These are phyloP conservation scores for Danielia reshetovae DNA, from an alignment of 805 yeast genomes.

Conservation along the genomic window DNA sequence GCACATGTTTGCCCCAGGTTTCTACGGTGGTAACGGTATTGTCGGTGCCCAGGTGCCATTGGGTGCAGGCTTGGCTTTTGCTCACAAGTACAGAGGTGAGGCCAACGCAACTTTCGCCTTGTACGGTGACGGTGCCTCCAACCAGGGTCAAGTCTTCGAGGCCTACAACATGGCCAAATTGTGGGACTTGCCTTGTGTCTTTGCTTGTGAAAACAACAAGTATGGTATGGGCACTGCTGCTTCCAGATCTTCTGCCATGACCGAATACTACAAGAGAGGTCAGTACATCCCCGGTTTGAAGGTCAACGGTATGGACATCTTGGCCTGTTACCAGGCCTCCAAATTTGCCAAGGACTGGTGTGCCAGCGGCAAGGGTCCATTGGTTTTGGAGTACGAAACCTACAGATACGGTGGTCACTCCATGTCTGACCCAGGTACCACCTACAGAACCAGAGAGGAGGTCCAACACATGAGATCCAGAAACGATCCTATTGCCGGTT, in stretches of 20 bases:
- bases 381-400: slow-evolving; percentile 95
- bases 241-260: slow-evolving; percentile 91
- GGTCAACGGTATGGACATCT: slow-evolving; percentile 97
- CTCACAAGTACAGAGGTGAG: slow-evolving; percentile 89
- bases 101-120: slow-evolving; percentile 76
- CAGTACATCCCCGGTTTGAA: slow-evolving; percentile 98
- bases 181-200: slow-evolving; percentile 93
- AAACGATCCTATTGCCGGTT: slow-evolving; percentile 96
- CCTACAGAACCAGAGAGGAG: slow-evolving; percentile 99
- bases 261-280: slow-evolving; percentile 98
- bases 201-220: slow-evolving; percentile 98
- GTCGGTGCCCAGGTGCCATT: slow-evolving; percentile 99
- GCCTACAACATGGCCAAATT: slow-evolving; percentile 98
- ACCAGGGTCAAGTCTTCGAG: slow-evolving; percentile 99
- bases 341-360: slow-evolving; percentile 97
- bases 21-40: slow-evolving; percentile 99
- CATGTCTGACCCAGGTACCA: slow-evolving; percentile 99
- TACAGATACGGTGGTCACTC: slow-evolving; percentile 99
- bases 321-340: slow-evolving; percentile 94
- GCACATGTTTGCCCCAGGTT: slow-evolving; percentile 96
- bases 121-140: slow-evolving; percentile 99
- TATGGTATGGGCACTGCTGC: slow-evolving; percentile 99
- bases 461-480: slow-evolving; percentile 98
- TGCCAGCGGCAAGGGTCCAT: slow-evolving; percentile 89
- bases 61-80: slow-evolving; percentile 98